Conservation (phyloP, 768 basidiomycete species). For the Leccinum incarnatum region DNA sequence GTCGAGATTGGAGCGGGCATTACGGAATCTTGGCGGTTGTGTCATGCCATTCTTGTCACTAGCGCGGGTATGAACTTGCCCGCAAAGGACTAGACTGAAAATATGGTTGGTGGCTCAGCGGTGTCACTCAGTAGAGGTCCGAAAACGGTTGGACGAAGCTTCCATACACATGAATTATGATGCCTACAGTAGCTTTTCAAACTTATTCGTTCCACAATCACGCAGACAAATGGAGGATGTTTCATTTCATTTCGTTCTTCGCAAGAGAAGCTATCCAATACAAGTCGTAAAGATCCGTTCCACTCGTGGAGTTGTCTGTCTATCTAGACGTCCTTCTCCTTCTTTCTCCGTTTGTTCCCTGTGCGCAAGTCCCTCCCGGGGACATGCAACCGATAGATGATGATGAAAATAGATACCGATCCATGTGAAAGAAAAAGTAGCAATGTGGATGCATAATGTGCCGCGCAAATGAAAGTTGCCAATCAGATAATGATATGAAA, state of each 20-base stretch:
- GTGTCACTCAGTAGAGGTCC: neutral
- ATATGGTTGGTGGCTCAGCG: neutral
- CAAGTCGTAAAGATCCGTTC: slow-evolving; percentile 21
- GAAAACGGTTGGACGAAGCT: slow-evolving; percentile 4
- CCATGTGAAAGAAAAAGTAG: slow-evolving; percentile 18
- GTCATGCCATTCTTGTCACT: neutral
- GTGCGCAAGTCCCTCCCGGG: slow-evolving; percentile 26
- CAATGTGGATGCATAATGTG: slow-evolving; percentile 32
- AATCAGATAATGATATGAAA: slow-evolving; percentile 30
- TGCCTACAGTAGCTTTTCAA: neutral
- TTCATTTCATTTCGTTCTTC: slow-evolving; percentile 51
- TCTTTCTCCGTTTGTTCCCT: slow-evolving; percentile 11
- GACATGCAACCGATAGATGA: slow-evolving; percentile 24
- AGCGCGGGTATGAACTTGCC: slow-evolving; percentile 5
- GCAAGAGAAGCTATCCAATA: slow-evolving; percentile 23
- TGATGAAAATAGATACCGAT: slow-evolving; percentile 32
- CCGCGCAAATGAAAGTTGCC: slow-evolving; percentile 21
- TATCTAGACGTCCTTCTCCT: slow-evolving; percentile 12
- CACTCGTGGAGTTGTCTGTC: slow-evolving; percentile 14
- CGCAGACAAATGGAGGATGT: slow-evolving; percentile 17
- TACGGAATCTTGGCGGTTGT: slow-evolving; percentile 16
- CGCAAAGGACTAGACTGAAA: slow-evolving; percentile 15
- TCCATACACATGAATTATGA: neutral
- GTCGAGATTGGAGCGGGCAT: slow-evolving; percentile 1
- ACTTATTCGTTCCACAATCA: slow-evolving; percentile 5